These are phyloP conservation scores for Podaxis pistillaris DNA, from an alignment of 768 basidiomycete species.

Conservation along the genomic window DNA sequence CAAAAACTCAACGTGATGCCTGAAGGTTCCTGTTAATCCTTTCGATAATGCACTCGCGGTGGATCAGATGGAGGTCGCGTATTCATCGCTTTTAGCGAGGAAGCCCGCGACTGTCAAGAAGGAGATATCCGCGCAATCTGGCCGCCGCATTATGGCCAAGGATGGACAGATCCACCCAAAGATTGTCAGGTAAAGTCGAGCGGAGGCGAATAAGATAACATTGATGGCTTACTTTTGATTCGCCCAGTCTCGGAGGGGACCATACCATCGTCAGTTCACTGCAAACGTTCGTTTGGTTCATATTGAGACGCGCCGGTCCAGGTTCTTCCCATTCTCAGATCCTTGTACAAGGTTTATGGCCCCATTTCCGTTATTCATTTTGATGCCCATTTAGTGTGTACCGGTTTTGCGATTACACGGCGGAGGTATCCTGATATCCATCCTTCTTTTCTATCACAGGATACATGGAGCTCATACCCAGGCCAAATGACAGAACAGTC, in stretches of 20 bases:
- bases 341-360: conserved; percentile 77
- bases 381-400: conserved; percentile 53
- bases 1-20: not conserved
- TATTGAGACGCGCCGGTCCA: conserved; percentile 39
- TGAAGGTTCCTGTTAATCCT: conserved; percentile 70
- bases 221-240: not conserved
- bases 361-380: conserved; percentile 84
- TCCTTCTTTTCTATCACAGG: conserved; percentile 40
- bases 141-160: conserved; percentile 39
- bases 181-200: conserved; percentile 52
- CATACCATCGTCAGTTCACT: conserved; percentile 67
- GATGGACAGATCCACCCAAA: conserved; percentile 71
- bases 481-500: conserved; percentile 62
- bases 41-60: conserved; percentile 84
- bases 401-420: conserved; percentile 32
- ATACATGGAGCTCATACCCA: conserved; percentile 59
- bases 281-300: conserved; percentile 29
- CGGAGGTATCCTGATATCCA: conserved; percentile 31
- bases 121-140: conserved; percentile 32
- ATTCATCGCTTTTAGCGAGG: conserved; percentile 70
- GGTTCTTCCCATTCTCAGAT: conserved; percentile 81
- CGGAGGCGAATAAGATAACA: not conserved
- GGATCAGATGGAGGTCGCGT: conserved; percentile 86
- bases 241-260: conserved; percentile 75
- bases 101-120: conserved; percentile 36